Evolutionary conservation across 768 basidiomycete genomes (phyloP), one percentile per base, ranked within the genome.

Genomic region (Boletus rufocinnamomeus): DNA sequence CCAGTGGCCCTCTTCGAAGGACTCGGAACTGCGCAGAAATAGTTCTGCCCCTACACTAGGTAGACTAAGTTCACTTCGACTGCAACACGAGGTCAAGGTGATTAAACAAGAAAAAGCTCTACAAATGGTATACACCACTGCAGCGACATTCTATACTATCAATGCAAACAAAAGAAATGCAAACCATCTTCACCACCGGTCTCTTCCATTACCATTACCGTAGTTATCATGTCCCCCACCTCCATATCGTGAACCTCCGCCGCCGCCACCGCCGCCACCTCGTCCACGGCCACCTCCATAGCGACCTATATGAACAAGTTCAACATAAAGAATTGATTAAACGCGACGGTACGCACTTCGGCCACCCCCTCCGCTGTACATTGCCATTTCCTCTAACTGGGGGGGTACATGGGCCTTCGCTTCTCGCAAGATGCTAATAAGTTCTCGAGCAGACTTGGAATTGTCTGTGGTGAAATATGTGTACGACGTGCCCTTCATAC

Each of bases 381-480:
- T 87, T 1, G 82, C 83, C 95, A 97, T 96, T 76, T 97, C 91
- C 73, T 95, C 89, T 0, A 99, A 80, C 67, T 96, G 92, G 56
- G 93, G 84, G 27, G 95, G 93, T 37, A 98, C 82, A 48, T 79
- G 77, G 16, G 93, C 86, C 70, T 95, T 95, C 23, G 93, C 92
- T 73, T 97, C 95, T 55, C 83, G 79, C 61, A 98, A 76, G 62
- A 98, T 97, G 57, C 75, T 80, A 58, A 98, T 79, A 11, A 99
- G 84, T 69, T 99, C 97, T 41, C 94, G 90, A 25, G 96, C 95
- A 61, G 88, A 86, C 77, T 96, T 97, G 50, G 93, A 86, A 73
- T 97, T 96, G 67, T 98, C 94, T 50, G 95, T 91, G 47, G 94
- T 97, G 78, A 98, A 95, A 81, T 94, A 98, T 8, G 95, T 96